These are phyloP conservation scores for Penicillium concentricum DNA, from an alignment of 2,329 filamentous ascomycete genomes.

Conservation along the genomic window DNA sequence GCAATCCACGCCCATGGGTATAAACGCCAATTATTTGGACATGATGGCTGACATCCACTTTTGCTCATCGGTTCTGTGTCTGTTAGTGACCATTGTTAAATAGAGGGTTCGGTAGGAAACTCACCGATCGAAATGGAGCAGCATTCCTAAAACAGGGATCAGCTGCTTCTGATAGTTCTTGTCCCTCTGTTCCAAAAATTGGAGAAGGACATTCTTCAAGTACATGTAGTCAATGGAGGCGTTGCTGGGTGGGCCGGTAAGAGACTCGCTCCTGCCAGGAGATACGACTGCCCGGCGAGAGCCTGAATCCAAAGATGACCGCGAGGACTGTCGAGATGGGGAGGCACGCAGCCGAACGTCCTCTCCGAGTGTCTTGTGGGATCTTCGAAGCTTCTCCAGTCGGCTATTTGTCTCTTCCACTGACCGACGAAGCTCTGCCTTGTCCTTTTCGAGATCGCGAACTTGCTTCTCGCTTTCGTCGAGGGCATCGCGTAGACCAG, in stretches of 20 bases:
- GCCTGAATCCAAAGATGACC: constrained; percentile 60
- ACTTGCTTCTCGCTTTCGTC: constrained; percentile 86
- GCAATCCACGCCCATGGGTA: background rate
- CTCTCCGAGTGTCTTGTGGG: constrained; percentile 60
- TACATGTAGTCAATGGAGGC: constrained; percentile 60
- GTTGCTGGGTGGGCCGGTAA: constrained; percentile 28
- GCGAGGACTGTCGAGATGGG: constrained; percentile 53
- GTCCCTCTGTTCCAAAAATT: constrained; percentile 66
- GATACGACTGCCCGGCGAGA: constrained; percentile 47
- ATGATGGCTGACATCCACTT: constrained; percentile 79
- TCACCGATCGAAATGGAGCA: constrained; percentile 64
- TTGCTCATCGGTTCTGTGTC: constrained; percentile 68
- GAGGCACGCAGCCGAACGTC: constrained; percentile 51
- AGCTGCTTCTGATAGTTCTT: constrained; percentile 67
- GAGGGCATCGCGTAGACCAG: constrained; percentile 73
- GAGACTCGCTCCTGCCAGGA: constrained; percentile 44
- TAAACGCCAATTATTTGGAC: constrained; percentile 40
- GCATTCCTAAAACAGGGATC: constrained; percentile 64
- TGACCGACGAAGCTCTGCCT: constrained; percentile 68
- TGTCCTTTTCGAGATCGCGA: constrained; percentile 79
- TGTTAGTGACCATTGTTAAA: constrained; percentile 12
- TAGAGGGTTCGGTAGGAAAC: constrained; percentile 22
- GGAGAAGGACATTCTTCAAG: constrained; percentile 64
- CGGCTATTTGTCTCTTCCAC: constrained; percentile 75
- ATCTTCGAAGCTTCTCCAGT: constrained; percentile 76